A percentile compares a stretch with the other conserved stretches of the same genome.
phyloP scores from a whole-genome alignment of 2,329 filamentous ascomycete genomes.

The Talaromyces rugulosus region DNA sequence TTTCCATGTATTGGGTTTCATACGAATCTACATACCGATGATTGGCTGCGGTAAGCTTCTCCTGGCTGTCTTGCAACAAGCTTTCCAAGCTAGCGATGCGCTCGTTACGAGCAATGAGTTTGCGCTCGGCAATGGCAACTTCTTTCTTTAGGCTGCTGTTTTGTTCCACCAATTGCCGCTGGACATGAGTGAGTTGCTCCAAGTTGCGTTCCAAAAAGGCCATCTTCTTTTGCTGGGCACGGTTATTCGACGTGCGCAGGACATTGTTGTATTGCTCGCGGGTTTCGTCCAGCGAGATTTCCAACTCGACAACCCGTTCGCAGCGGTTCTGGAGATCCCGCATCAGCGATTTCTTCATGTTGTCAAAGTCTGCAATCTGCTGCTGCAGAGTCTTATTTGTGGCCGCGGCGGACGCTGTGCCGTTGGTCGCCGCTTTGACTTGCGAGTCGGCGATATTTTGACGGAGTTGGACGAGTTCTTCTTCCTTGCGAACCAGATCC shows the following conservation, averaged over 20 bases:
- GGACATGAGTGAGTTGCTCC: conserved; percentile 94
- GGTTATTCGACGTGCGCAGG: conserved; percentile 91
- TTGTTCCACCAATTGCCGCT: conserved; percentile 95
- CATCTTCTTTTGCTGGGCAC: conserved; percentile 99
- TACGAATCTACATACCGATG: conserved; percentile 68
- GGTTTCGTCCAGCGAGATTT: conserved; percentile 95
- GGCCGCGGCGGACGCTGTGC: conserved; percentile 50
- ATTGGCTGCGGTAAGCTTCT: conserved; percentile 95
- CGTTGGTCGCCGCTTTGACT: conserved; percentile 53
- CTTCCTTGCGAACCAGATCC: conserved; percentile 70
- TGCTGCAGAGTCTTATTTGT: conserved; percentile 93
- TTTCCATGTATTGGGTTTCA: not conserved
- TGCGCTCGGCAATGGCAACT: conserved; percentile 95
- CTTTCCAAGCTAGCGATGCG: conserved; percentile 91
- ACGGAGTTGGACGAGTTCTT: conserved; percentile 79
- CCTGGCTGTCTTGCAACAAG: conserved; percentile 91
- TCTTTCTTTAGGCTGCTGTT: conserved; percentile 98
- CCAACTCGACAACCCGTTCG: conserved; percentile 94
- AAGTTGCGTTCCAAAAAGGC: conserved; percentile 97
- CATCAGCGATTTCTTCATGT: conserved; percentile 99
- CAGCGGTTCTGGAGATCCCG: conserved; percentile 97
- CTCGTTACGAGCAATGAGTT: conserved; percentile 93
- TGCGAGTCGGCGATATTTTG: conserved; percentile 71
- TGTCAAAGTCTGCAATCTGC: conserved; percentile 97
- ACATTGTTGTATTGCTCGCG: conserved; percentile 99